Evolutionary conservation across 441 rosid genomes (phyloP).

Genomic region (Populus hybrid): DNA sequence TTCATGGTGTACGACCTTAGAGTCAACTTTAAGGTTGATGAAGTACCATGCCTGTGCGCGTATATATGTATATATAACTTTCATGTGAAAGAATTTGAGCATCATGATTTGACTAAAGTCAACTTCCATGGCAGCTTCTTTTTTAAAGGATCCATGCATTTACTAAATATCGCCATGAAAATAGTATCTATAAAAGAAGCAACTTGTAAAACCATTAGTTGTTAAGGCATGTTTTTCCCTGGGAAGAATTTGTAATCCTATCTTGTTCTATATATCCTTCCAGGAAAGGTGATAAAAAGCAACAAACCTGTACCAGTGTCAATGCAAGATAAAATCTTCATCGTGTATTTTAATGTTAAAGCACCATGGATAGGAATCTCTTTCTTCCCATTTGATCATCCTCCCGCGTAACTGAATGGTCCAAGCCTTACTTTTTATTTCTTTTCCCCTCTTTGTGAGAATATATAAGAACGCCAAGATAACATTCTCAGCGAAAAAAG

Average conservation of each 20-base stretch:
- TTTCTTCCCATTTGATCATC: constrained; percentile 1
- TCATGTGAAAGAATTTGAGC: not conserved
- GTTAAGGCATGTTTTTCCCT: not conserved
- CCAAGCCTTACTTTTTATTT: not conserved
- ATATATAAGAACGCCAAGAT: not conserved
- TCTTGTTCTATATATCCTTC: not conserved
- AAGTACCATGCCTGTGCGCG: not conserved
- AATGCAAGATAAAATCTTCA: not conserved
- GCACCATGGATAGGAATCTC: not conserved
- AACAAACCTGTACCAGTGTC: not conserved
- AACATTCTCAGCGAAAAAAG: not conserved
- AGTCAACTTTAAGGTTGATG: constrained; percentile 1
- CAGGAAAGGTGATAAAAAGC: not conserved
- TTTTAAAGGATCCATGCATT: not conserved
- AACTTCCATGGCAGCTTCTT: not conserved
- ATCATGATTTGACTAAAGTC: not conserved
- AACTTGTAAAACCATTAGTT: not conserved
- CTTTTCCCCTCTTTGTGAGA: not conserved
- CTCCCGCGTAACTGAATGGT: constrained; percentile 10
- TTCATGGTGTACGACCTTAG: not conserved
- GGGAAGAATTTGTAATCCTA: not conserved
- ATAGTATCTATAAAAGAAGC: not conserved
- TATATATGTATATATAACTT: too few relatives aligned
- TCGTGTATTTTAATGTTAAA: not conserved
- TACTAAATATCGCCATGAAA: not conserved